Conservation (phyloP, 108 stramenopile species). For the Skeletonema potamos region DNA sequence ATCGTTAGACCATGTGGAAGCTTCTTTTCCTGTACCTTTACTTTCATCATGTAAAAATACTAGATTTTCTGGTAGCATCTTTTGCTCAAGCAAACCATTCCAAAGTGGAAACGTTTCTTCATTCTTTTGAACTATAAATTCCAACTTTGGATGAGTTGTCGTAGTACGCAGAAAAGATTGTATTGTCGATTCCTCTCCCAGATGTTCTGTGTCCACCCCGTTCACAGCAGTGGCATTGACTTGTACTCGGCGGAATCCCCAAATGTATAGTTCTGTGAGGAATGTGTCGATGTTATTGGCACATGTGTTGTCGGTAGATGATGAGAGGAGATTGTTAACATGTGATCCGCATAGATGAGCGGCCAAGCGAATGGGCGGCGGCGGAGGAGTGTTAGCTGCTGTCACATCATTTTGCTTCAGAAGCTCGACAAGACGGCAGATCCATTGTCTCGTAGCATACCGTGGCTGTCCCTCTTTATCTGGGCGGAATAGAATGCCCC, state of each 20-base stretch:
- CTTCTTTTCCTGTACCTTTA: conserved; percentile 77
- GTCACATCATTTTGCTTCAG: conserved; percentile 8
- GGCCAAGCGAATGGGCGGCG: conserved; percentile 64
- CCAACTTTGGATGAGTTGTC: conserved; percentile 54
- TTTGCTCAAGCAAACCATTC: conserved; percentile 55
- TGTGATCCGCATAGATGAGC: conserved; percentile 90
- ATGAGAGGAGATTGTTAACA: conserved; percentile 81
- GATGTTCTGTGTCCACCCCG: conserved; percentile 78
- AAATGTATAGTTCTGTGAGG: conserved; percentile 43
- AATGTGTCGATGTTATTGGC: conserved; percentile 61
- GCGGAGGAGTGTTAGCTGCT: neutral
- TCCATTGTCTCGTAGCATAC: conserved; percentile 82
- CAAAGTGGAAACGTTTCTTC: conserved; percentile 84
- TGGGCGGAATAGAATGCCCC: conserved; percentile 91
- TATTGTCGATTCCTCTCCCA: conserved; percentile 47
- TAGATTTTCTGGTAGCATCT: conserved; percentile 55
- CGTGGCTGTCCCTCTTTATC: conserved; percentile 91
- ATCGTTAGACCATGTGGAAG: conserved; percentile 51
- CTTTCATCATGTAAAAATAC: conserved; percentile 84
- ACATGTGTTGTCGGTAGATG: conserved; percentile 1
- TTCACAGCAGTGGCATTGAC: conserved; percentile 95
- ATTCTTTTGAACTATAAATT: conserved; percentile 94
- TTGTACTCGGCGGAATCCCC: conserved; percentile 90
- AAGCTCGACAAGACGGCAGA: conserved; percentile 28
- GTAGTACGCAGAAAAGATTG: conserved; percentile 46